Evolutionary conservation across 2,329 filamentous ascomycete species (phyloP).

Genomic region (Clonostachys rhizophaga): DNA sequence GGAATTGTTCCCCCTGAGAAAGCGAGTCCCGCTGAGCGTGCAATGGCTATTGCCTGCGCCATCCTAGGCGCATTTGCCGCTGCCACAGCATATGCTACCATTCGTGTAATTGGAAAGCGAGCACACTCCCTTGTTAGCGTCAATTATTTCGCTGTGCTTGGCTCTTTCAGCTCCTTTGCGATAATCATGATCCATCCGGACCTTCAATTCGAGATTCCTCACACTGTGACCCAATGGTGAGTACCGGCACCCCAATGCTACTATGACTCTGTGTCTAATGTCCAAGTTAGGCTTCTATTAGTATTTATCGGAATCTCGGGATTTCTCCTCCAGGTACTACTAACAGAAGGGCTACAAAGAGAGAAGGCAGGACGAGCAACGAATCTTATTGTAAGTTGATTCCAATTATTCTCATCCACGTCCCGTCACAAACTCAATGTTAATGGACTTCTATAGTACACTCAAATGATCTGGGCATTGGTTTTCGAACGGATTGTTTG

Average conservation of each 20-base stretch:
- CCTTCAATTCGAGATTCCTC: conserved; percentile 29
- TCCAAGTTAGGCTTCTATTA: conserved; percentile 47
- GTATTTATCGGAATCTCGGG: conserved; percentile 63
- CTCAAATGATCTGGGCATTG: conserved; percentile 24
- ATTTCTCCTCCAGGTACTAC: conserved; percentile 73
- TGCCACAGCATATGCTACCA: conserved; percentile 65
- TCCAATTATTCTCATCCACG: background rate
- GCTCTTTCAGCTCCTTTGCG: conserved; percentile 59
- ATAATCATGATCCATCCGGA: conserved; percentile 46
- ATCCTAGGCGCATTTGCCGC: conserved; percentile 67
- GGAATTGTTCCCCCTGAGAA: conserved; percentile 20
- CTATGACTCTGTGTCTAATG: conserved; percentile 2
- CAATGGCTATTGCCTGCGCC: conserved; percentile 60
- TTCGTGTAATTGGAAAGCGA: conserved; percentile 69
- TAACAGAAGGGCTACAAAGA: conserved; percentile 68
- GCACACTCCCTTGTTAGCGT: conserved; percentile 74
- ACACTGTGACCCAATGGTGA: conserved; percentile 15
- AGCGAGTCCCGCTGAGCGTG: conserved; percentile 53
- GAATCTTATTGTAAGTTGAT: conserved; percentile 18
- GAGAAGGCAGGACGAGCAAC: conserved; percentile 45
- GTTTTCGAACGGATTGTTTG: conserved; percentile 34
- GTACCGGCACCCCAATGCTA: conserved; percentile 1
- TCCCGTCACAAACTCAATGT: background rate
- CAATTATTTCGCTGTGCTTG: conserved; percentile 69
- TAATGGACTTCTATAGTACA: conserved; percentile 22